Percentiles rank a stretch among this genome's conserved stretches.
phyloP scores from a whole-genome alignment of 2,329 filamentous ascomycete genomes.

The Fusarium pseudoanthophilum region DNA sequence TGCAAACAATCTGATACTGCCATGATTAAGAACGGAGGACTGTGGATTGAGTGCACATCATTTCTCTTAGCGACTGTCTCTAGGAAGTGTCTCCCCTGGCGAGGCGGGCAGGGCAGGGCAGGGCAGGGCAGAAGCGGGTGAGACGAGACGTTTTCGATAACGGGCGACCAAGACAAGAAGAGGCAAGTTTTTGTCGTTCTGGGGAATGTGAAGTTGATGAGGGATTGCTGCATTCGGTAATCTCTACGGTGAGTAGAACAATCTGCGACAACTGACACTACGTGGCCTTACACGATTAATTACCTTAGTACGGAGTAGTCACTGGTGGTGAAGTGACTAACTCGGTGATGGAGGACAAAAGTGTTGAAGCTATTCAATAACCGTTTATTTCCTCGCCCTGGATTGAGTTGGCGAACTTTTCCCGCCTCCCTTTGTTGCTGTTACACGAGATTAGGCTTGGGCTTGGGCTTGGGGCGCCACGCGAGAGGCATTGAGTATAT shows the following conservation, averaged over 20 bases:
- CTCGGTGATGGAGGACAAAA: too few relatives aligned
- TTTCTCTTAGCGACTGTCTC: slow-evolving; percentile 36
- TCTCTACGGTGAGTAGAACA: slow-evolving; percentile 14
- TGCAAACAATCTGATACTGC: slow-evolving; percentile 15
- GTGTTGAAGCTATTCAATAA: not conserved
- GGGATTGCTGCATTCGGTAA: slow-evolving; percentile 27
- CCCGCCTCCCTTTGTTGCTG: slow-evolving; percentile 11
- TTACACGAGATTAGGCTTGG: slow-evolving; percentile 11
- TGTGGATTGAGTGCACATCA: slow-evolving; percentile 10
- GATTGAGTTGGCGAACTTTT: not conserved
- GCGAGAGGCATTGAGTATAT: slow-evolving; percentile 20
- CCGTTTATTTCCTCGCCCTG: not conserved
- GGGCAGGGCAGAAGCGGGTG: slow-evolving; percentile 4
- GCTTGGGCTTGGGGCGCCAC: not conserved
- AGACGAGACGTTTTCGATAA: slow-evolving; percentile 35
- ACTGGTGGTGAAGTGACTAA: not conserved
- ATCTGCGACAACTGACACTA: slow-evolving; percentile 25
- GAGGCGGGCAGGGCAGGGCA: slow-evolving; percentile 3
- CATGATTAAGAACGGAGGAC: not conserved
- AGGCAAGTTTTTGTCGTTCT: not conserved
- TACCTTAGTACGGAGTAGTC: not conserved
- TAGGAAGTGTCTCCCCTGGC: slow-evolving; percentile 10
- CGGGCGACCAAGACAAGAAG: slow-evolving; percentile 15
- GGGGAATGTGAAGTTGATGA: not conserved
- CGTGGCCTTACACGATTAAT: not conserved